Evolutionary conservation across 2,329 filamentous ascomycete genomes (phyloP), one percentile per base, ranked within the genome.

Genomic region (Beauveria sp.): DNA sequence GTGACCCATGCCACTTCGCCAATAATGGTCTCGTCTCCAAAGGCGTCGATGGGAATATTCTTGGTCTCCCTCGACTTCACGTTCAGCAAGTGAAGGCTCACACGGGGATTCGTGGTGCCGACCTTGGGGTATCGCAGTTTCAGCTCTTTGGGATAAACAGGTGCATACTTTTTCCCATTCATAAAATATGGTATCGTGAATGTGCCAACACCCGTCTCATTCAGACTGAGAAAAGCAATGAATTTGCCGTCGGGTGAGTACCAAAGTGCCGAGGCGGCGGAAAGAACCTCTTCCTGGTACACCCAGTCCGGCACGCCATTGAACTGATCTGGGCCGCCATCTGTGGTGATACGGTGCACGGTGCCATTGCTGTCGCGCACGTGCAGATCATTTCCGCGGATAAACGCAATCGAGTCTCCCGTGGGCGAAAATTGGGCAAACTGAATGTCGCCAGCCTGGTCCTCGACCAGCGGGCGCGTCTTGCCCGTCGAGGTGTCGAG

Each of bases 241-340:
- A 89, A 96, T 68, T 91, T 87, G 45, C 91, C 92, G 72, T 95
- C 91, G 26, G 88, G 84, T 18, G 91, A 93, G 90, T 92, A 97
- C 93, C 93, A 98, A 0, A 93, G 91, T 1, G 90, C 91, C 63
- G 84, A 91, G 66, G 90, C 89, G 1, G 83, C 85, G 5, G 79
- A 75, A 65, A 96, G 89, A 3, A 77, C 72, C 62, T 77, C 75
- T 63, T 81, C 79, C 70, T 95, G 90, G 67, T 96, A 96, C 0
- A 97, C 93, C 93, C 93, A 88, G 67, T 88, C 86, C 0, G 85
- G 85, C 1, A 88, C 79, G 5, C 78, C 85, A 63, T 88, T 83
- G 74, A 88, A 90, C 66, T 81, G 73, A 68, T 88, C 83, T 0
- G 83, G 81, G 0, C 83, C 79, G 12, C 85, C 86, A 65, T 88